Conservation (phyloP, 1,139 yeast genomes). For the Geotrichum histeridarum region DNA sequence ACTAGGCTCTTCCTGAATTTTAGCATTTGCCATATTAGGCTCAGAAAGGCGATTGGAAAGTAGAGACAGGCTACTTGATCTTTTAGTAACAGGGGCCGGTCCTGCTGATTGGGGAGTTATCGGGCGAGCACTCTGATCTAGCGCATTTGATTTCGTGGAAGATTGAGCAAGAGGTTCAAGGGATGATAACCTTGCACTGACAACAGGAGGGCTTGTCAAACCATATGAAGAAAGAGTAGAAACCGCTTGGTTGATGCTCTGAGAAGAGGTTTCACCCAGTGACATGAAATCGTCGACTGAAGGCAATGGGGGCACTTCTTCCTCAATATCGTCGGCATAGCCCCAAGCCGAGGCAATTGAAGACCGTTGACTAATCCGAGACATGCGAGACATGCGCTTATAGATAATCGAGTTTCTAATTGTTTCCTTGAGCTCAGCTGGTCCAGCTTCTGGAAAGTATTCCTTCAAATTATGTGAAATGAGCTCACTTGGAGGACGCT, state of each 20-base stretch:
- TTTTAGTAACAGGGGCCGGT: slow-evolving; percentile 8
- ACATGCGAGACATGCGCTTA: slow-evolving; percentile 50
- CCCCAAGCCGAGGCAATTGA: slow-evolving; percentile 31
- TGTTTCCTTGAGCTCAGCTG: slow-evolving; percentile 68
- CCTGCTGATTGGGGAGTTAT: slow-evolving; percentile 20
- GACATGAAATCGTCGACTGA: slow-evolving; percentile 17
- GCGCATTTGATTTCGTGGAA: not conserved
- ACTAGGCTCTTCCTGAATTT: not conserved
- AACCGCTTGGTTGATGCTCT: not conserved
- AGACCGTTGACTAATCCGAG: slow-evolving; percentile 31
- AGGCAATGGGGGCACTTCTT: slow-evolving; percentile 35
- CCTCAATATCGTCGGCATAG: slow-evolving; percentile 29
- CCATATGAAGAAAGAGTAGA: not conserved
- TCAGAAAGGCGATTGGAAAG: slow-evolving; percentile 9
- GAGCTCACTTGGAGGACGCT: slow-evolving; percentile 88
- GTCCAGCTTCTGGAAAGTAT: slow-evolving; percentile 82
- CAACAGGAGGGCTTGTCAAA: not conserved
- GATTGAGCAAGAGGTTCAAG: not conserved
- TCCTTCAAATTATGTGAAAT: slow-evolving; percentile 86
- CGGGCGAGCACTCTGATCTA: not conserved
- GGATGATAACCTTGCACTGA: not conserved
- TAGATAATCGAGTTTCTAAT: slow-evolving; percentile 78
- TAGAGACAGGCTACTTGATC: slow-evolving; percentile 18
- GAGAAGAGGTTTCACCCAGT: not conserved
- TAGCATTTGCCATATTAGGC: not conserved